Base-by-base conservation (phyloP, 768 basidiomycete genomes). In the Calocybe gangraenosa region DNA sequence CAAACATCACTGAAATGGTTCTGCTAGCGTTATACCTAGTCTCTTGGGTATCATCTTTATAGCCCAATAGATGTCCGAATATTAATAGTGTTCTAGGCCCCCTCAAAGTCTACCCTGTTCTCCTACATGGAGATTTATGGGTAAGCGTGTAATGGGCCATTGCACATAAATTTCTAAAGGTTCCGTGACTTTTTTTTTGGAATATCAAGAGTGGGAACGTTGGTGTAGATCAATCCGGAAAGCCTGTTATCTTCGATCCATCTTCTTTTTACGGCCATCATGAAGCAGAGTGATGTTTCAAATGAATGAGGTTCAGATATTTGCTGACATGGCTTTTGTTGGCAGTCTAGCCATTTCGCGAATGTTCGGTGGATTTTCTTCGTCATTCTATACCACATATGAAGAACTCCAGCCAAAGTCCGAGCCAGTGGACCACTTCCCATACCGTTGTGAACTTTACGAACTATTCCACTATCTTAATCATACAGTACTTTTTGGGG, bases 121-220 rank as follows among this genome's bases (percentile, higher is more conserved):
- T 89, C 17, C 59, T 89, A 8, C 88, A 91, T 50, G 88, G 88
- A 1, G 88, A 90, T 58, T 69, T 90, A 28, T 91, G 88, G 87
- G 87, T 84, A 61, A 43, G 76, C n/a, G n/a, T n/a, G n/a, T n/a
- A n/a, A n/a, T 48, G 9, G 19, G 9, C 8, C 9, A n/a, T n/a
- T n/a, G 11, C 5, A 28, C 25, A 5, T 28, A 28, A 28, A n/a
- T n/a, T 28, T 28, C 25, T 28, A 11, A 28, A 28, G 11, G 25
- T 28, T n/a, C 25, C 25, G 25, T 28, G 25, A n/a, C n/a, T n/a
- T n/a, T n/a, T n/a, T n/a, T n/a, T n/a, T 28, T 28, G 25, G 25
- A 11, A 28, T 11, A 6, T 5, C 25, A 28, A 88, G 87, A 85
- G 81, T 47, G 87, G 87, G 6, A 90, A 89, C 58, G 78, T 73